Percentiles rank a stretch among this genome's conserved stretches.
phyloP scores from a whole-genome alignment of 73 alveolate species.

The Paramecium primaurelia region DNA sequence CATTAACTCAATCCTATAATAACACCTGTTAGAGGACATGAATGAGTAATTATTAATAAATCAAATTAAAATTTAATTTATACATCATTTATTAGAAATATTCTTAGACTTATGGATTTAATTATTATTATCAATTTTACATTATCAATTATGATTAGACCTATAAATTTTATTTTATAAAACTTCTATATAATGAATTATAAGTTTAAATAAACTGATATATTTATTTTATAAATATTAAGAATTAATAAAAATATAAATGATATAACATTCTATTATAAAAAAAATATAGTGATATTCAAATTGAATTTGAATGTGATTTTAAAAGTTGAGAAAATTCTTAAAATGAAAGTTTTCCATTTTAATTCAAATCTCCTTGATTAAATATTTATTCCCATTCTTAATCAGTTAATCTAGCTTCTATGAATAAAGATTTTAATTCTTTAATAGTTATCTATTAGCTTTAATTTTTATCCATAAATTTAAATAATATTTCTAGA shows the following conservation, averaged over 20 bases:
- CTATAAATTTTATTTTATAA: too few species aligned
- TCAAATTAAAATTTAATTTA: background rate
- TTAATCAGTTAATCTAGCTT: background rate
- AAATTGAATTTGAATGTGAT: background rate
- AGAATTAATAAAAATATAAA: too few species aligned
- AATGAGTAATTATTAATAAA: background rate
- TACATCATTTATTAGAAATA: background rate
- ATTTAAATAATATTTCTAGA: background rate
- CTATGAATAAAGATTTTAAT: background rate
- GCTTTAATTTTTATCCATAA: background rate
- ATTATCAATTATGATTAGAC: too few species aligned
- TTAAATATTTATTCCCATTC: background rate
- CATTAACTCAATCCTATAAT: constrained; percentile 38
- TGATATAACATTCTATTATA: background rate
- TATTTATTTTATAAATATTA: too few species aligned
- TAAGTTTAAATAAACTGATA: too few species aligned
- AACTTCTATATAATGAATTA: too few species aligned
- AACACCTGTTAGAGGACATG: background rate
- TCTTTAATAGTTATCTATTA: background rate
- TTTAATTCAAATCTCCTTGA: background rate
- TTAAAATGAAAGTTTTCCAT: background rate
- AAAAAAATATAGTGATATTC: background rate
- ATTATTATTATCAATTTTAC: too few species aligned
- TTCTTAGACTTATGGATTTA: too few species aligned
- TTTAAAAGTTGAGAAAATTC: background rate